Conservation (phyloP, 2,329 filamentous ascomycete species). For the Aspergillus sp. region DNA sequence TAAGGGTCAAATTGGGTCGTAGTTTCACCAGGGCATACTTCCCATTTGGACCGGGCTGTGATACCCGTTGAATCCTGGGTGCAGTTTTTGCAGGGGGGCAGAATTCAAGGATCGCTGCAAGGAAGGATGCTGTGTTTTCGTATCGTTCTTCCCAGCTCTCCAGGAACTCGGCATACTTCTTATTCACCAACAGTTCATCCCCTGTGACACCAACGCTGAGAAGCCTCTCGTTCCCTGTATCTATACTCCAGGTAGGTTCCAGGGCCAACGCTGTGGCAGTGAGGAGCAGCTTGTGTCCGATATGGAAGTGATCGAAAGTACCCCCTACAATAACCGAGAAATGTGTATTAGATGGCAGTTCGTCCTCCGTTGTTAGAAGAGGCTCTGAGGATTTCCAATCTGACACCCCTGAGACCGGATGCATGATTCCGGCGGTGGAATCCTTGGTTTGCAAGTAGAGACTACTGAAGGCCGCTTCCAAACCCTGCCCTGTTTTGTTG, state of each 20-base stretch:
- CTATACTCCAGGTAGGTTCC: slow-evolving; percentile 40
- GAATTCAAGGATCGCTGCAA: slow-evolving; percentile 59
- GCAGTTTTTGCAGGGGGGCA: slow-evolving; percentile 40
- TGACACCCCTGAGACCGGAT: slow-evolving; percentile 16
- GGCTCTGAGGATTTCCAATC: slow-evolving; percentile 16
- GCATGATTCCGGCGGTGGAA: slow-evolving; percentile 12
- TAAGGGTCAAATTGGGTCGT: slow-evolving; percentile 61
- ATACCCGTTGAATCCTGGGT: slow-evolving; percentile 25
- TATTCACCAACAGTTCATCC: slow-evolving; percentile 79
- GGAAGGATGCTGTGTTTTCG: slow-evolving; percentile 64
- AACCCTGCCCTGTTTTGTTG: slow-evolving; percentile 20
- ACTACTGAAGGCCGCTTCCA: slow-evolving; percentile 31
- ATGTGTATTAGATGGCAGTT: slow-evolving; percentile 33
- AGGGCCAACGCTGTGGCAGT: slow-evolving; percentile 77
- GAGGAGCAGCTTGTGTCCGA: slow-evolving; percentile 91
- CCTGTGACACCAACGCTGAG: slow-evolving; percentile 85
- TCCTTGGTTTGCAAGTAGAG: slow-evolving; percentile 15
- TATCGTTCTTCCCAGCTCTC: slow-evolving; percentile 77
- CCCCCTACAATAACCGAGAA: slow-evolving; percentile 75
- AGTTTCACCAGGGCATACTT: slow-evolving; percentile 44
- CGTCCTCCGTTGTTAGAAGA: slow-evolving; percentile 17
- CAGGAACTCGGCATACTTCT: slow-evolving; percentile 77
- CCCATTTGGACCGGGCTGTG: slow-evolving; percentile 33
- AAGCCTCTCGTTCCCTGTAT: slow-evolving; percentile 42
- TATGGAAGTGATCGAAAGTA: slow-evolving; percentile 94